Percentiles rank a stretch among this genome's conserved stretches.
These are phyloP conservation scores for Dinochytrium kinnereticum DNA, from an alignment of 371 early-diverging fungal species.

Conservation along the genomic window DNA sequence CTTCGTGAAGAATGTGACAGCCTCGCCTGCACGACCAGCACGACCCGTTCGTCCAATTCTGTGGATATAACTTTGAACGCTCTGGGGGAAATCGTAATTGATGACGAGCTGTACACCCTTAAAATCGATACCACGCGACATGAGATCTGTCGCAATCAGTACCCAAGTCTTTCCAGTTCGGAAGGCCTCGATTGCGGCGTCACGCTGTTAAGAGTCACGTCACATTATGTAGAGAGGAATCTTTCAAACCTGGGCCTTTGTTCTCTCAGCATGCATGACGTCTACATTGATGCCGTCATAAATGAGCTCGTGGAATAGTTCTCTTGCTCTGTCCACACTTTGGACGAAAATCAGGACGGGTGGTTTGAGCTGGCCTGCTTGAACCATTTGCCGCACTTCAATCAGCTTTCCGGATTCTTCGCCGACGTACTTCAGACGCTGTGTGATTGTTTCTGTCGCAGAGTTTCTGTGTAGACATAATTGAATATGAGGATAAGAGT, in stretches of 20 bases:
- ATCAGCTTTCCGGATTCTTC: constrained; percentile 93
- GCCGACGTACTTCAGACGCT: constrained; percentile 90
- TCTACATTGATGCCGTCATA: constrained; percentile 97
- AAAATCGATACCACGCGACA: constrained; percentile 90
- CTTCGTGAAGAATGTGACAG: constrained; percentile 91
- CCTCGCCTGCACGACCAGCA: constrained; percentile 92
- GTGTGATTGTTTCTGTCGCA: constrained; percentile 90
- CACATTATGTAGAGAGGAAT: constrained; percentile 2
- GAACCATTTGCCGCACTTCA: constrained; percentile 87
- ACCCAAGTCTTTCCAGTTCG: constrained; percentile 91
- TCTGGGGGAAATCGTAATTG: constrained; percentile 96
- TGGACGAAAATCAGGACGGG: constrained; percentile 95
- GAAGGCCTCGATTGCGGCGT: constrained; percentile 88
- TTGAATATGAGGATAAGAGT: constrained; percentile 55
- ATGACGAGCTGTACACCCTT: constrained; percentile 91
- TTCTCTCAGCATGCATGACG: constrained; percentile 92
- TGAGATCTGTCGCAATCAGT: constrained; percentile 95
- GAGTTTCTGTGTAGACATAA: constrained; percentile 68
- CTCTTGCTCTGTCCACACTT: constrained; percentile 94
- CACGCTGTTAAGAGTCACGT: constrained; percentile 62
- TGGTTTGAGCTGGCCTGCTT: constrained; percentile 79
- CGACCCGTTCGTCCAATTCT: constrained; percentile 99
- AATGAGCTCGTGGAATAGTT: constrained; percentile 90
- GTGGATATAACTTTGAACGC: constrained; percentile 94
- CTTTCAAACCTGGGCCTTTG: constrained; percentile 72